Evolutionary conservation across 2,329 filamentous ascomycete species (phyloP).

Genomic region (Sporothrix dimorphospora): DNA sequence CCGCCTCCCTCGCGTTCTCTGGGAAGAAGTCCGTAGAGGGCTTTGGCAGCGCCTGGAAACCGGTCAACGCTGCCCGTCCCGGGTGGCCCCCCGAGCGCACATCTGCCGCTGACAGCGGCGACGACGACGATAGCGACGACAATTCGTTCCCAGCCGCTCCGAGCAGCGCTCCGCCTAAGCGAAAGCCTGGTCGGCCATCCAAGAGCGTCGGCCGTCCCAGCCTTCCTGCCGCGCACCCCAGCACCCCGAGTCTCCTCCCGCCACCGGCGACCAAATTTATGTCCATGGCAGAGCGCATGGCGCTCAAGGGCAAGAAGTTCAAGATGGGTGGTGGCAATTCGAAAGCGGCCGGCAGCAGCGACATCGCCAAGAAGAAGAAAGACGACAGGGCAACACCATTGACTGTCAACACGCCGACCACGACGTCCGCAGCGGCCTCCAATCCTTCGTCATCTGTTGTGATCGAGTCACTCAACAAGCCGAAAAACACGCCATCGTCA

Average conservation of each 20-base stretch:
- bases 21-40: conserved; percentile 4
- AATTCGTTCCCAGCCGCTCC: conserved; percentile 3
- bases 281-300: conserved; percentile 63
- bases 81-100: background rate
- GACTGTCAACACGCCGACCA: background rate
- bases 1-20: background rate
- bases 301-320: conserved; percentile 56
- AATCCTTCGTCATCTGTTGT: background rate
- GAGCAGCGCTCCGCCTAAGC: conserved; percentile 28
- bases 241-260: background rate
- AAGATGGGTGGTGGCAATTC: conserved; percentile 48
- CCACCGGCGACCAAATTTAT: conserved; percentile 45
- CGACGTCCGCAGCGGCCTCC: background rate
- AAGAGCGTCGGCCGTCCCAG: conserved; percentile 32
- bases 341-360: no score
- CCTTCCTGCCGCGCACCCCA: conserved; percentile 1
- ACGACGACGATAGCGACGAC: conserved; percentile 38
- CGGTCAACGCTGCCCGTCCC: background rate
- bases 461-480: background rate
- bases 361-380: background rate
- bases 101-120: conserved; percentile 10
- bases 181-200: conserved; percentile 44
- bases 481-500: background rate
- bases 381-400: background rate
- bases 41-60: conserved; percentile 27